Evolutionary conservation across 345 rosid species (phyloP).

Genomic region (Draba incana): DNA sequence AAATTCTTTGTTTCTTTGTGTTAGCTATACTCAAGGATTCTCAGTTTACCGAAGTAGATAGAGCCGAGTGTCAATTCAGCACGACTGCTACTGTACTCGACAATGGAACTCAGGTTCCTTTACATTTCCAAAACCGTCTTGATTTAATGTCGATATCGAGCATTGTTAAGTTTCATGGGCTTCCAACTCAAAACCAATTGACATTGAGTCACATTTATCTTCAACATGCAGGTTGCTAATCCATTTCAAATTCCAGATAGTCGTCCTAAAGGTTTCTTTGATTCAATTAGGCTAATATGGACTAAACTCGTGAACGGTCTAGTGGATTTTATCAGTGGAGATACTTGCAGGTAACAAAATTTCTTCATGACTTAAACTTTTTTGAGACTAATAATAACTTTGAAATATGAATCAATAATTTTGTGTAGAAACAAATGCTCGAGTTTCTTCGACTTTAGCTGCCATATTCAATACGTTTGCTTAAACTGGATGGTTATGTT

Average conservation of each 20-base stretch:
- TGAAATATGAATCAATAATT: too few relatives aligned
- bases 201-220: neutral
- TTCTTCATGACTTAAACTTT: too few relatives aligned
- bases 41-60: constrained; percentile 77
- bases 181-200: too few relatives aligned
- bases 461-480: constrained; percentile 91
- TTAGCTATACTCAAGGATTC: constrained; percentile 88
- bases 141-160: neutral
- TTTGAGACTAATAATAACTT: too few relatives aligned
- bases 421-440: constrained; percentile 58
- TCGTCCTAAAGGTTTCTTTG: constrained; percentile 63
- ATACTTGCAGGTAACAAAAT: constrained; percentile 51
- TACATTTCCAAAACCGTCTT: neutral
- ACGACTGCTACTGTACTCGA: constrained; percentile 79
- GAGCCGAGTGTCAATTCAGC: constrained; percentile 90
- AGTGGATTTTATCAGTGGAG: constrained; percentile 75
- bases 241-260: constrained; percentile 70
- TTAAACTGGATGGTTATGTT: constrained; percentile 85
- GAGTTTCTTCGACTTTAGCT: constrained; percentile 82
- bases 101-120: constrained; percentile 82
- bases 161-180: too few relatives aligned
- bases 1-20: constrained; percentile 25
- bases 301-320: constrained; percentile 63
- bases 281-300: constrained; percentile 59
- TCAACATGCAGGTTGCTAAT: constrained; percentile 53